Evolutionary conservation across 371 early-diverging fungal genomes (phyloP).

Genomic region (Mucor indicus): DNA sequence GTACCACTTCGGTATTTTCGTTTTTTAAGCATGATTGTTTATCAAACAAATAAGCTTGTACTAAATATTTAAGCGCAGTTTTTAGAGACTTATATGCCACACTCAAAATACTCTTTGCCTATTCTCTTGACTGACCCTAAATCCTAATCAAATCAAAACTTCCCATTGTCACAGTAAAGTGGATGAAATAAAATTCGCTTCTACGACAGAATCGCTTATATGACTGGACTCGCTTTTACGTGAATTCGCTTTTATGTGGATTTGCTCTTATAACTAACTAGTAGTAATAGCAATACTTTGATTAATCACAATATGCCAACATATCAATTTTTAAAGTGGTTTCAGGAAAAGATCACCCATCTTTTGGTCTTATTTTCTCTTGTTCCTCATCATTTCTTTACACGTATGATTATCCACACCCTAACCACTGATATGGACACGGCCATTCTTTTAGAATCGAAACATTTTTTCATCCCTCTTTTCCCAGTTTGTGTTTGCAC

Average conservation of each 20-base stretch:
- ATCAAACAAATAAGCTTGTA: neutral
- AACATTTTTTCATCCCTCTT: slow-evolving; percentile 5
- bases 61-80: neutral
- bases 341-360: slow-evolving; percentile 10
- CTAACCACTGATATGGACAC: slow-evolving; percentile 9
- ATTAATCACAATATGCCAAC: slow-evolving; percentile 11
- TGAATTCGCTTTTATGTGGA: slow-evolving; percentile 10
- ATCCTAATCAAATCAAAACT: slow-evolving; percentile 10
- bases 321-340: slow-evolving; percentile 9
- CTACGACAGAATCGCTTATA: slow-evolving; percentile 8
- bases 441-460: slow-evolving; percentile 8
- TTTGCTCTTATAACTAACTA: slow-evolving; percentile 10
- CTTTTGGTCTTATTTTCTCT: slow-evolving; percentile 8
- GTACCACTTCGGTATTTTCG: slow-evolving; percentile 3
- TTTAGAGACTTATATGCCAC: slow-evolving; percentile 3
- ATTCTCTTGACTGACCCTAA: slow-evolving; percentile 8
- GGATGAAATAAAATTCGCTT: slow-evolving; percentile 8
- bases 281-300: slow-evolving; percentile 12
- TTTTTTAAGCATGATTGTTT: neutral
- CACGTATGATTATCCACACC: slow-evolving; percentile 6
- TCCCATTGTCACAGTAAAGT: slow-evolving; percentile 8
- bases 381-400: slow-evolving; percentile 9
- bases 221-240: slow-evolving; percentile 6
- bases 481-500: slow-evolving; percentile 10
- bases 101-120: slow-evolving; percentile 8